phyloP scores from a whole-genome alignment of 495 filamentous ascomycete species.

The Viridothelium virens region DNA sequence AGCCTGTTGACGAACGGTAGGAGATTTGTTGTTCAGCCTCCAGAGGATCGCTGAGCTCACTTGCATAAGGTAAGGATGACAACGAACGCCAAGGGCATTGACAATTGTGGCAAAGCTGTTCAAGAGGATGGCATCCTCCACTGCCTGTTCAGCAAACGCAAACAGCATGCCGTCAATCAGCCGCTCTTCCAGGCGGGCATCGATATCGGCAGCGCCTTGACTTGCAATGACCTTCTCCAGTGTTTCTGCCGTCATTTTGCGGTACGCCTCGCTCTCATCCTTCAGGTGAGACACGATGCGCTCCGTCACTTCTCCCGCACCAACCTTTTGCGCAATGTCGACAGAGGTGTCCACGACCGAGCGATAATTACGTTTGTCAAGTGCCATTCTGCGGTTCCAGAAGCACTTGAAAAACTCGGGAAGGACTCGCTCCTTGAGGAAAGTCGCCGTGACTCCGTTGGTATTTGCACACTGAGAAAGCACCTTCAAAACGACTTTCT shows the following conservation, averaged over 20 bases:
- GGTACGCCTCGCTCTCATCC: conserved; percentile 95
- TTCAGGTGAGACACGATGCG: conserved; percentile 90
- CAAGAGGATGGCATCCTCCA: conserved; percentile 91
- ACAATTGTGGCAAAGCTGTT: conserved; percentile 99
- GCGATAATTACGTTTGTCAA: conserved; percentile 93
- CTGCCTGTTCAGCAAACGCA: conserved; percentile 96
- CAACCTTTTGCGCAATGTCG: conserved; percentile 94
- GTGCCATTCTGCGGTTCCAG: conserved; percentile 94
- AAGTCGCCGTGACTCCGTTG: conserved; percentile 86
- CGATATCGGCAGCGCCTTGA: conserved; percentile 88
- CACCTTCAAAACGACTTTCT: conserved; percentile 96
- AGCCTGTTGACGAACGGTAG: conserved; percentile 92
- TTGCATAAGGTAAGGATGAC: conserved; percentile 93
- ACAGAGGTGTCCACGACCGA: conserved; percentile 98
- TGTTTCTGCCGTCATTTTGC: conserved; percentile 98
- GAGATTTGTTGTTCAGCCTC: conserved; percentile 93
- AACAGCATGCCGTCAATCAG: conserved; percentile 95
- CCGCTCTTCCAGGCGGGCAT: conserved; percentile 82
- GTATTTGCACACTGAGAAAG: conserved; percentile 95
- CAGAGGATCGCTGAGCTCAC: conserved; percentile 96
- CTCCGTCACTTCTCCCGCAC: conserved; percentile 89
- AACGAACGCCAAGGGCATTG: conserved; percentile 85
- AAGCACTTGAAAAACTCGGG: conserved; percentile 98
- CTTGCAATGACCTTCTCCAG: conserved; percentile 91
- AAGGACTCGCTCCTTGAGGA: conserved; percentile 90